phyloP scores from a whole-genome alignment of 306 rosid genomes.

The Cyclanthera cordifolia region DNA sequence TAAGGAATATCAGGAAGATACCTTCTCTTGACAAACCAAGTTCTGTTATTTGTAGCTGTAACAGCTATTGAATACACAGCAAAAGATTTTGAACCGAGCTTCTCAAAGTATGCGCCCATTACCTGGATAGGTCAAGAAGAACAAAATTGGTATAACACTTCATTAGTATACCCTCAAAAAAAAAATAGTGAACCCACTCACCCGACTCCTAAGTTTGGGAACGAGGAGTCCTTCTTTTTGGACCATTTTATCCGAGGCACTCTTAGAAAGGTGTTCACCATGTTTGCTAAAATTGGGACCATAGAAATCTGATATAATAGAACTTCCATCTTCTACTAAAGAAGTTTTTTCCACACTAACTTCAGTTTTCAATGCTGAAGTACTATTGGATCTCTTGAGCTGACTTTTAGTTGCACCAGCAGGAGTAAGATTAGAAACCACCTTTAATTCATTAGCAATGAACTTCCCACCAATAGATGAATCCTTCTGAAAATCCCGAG shows the following conservation, averaged over 20 bases:
- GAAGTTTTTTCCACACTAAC: slow-evolving; percentile 23
- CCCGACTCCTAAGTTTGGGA: slow-evolving; percentile 89
- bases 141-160: slow-evolving; percentile 11
- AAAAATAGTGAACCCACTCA: slow-evolving; percentile 32
- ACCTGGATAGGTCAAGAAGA: slow-evolving; percentile 41
- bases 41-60: slow-evolving; percentile 65
- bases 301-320: slow-evolving; percentile 65
- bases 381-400: slow-evolving; percentile 67
- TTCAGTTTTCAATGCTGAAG: slow-evolving; percentile 49
- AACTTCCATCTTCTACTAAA: slow-evolving; percentile 26
- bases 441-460: slow-evolving; percentile 33
- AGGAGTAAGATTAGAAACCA: slow-evolving; percentile 18
- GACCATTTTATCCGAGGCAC: slow-evolving; percentile 48
- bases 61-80: slow-evolving; percentile 94
- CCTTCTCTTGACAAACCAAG: slow-evolving; percentile 98
- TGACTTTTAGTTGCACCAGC: slow-evolving; percentile 27
- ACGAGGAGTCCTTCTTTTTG: slow-evolving; percentile 43
- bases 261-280: slow-evolving; percentile 31
- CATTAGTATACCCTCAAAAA: neutral
- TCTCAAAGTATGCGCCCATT: slow-evolving; percentile 90
- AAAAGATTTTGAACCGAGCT: slow-evolving; percentile 74
- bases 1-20: slow-evolving; percentile 24
- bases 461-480: slow-evolving; percentile 20
- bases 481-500: slow-evolving; percentile 26
- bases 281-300: slow-evolving; percentile 44